Evolutionary conservation across 108 stramenopile species (phyloP), one percentile per base, ranked within the genome.

Genomic region (Cylindrotheca fusiformis): DNA sequence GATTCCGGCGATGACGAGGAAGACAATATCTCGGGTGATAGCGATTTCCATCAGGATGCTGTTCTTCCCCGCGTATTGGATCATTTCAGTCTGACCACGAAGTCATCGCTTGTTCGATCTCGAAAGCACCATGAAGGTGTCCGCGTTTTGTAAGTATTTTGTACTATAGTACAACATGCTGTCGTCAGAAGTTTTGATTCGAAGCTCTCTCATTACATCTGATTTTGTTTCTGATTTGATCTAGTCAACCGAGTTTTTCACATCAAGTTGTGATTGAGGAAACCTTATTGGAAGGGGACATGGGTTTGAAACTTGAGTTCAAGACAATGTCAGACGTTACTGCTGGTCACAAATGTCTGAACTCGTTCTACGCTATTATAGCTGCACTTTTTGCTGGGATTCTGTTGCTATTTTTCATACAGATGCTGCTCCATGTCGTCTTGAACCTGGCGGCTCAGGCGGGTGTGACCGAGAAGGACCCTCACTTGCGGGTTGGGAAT

Each of bases 361-460:
- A 81, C 5, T 21, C 67, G 10, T 55, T 66, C 1, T 88, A 88
- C 44, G 60, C 83, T 2, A 68, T 85, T 56, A 67, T 83, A 25
- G 55, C 76, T 23, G 58, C 77, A 48, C 65, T 88, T 25, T 80
- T 80, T 33, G 55, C 76, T 18, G 87, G 83, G 2, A 78, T 88
- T 30, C 59, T 79, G 26, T 82, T 84, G 55, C 79, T 88, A 30
- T 84, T 88, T 41, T 83, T 81, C 47, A 60, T 82, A 45, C 79
- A 88, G 55, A 52, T 88, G 3, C 41, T 88, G 1, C 52, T 88
- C 6, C 77, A 81, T 55, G 52, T 84, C 23, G 65, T 81, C 14
- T 57, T 88, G 19, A 81, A 79, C 30, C 47, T 84, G 12, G 77
- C 80, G 10, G 65, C 75, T 30, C 67, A 76, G 21, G 29, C 69